Conservation (phyloP, 1,139 yeast genomes). For the Sugiyamaella grinbergsii region DNA sequence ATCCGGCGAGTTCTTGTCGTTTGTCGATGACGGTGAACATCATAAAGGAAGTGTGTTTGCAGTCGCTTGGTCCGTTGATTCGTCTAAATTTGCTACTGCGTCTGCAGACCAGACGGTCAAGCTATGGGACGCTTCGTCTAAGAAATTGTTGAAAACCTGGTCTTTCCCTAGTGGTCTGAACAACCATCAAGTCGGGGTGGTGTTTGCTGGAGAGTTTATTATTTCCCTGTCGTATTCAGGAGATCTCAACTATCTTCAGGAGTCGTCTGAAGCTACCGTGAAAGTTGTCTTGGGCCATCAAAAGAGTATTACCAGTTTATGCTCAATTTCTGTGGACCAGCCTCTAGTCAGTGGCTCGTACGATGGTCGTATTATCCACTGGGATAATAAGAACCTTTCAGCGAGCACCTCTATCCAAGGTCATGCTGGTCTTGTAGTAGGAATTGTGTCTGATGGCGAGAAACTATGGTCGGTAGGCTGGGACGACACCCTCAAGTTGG, state of each 20-base stretch:
- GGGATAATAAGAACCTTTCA: slow-evolving; percentile 46
- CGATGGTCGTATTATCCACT: slow-evolving; percentile 71
- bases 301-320: slow-evolving; percentile 66
- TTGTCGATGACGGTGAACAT: slow-evolving; percentile 47
- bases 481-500: slow-evolving; percentile 75
- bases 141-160: slow-evolving; percentile 37
- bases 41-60: slow-evolving; percentile 84
- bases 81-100: slow-evolving; percentile 65
- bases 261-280: slow-evolving; percentile 44
- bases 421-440: slow-evolving; percentile 38
- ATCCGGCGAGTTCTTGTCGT: slow-evolving; percentile 69
- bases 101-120: slow-evolving; percentile 82
- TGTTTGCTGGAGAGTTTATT: slow-evolving; percentile 58
- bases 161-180: slow-evolving; percentile 43
- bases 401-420: slow-evolving; percentile 24
- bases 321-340: slow-evolving; percentile 36
- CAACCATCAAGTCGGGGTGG: slow-evolving; percentile 81
- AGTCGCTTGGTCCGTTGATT: slow-evolving; percentile 66
- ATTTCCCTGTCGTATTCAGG: slow-evolving; percentile 76
- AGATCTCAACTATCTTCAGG: slow-evolving; percentile 60
- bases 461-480: slow-evolving; percentile 66
- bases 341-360: slow-evolving; percentile 65
- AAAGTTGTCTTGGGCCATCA: slow-evolving; percentile 74
- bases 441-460: slow-evolving; percentile 41
- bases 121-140: slow-evolving; percentile 54